Evolutionary conservation across 352 stramenopile species (phyloP).

Genomic region (Elongisporangium senticosum): DNA sequence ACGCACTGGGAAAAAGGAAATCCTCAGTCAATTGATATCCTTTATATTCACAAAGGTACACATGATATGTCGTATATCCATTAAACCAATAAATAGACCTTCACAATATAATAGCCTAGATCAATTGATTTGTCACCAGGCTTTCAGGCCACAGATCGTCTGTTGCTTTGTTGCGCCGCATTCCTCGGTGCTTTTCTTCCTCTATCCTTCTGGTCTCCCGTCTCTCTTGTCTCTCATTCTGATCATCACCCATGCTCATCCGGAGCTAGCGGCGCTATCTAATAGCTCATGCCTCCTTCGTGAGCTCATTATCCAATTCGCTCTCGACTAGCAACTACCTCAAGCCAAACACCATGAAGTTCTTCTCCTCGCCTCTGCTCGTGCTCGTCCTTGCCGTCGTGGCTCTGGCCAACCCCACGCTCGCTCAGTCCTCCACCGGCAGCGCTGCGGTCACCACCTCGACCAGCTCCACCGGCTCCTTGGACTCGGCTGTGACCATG

Average conservation of each 20-base stretch:
- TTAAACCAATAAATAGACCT: not conserved
- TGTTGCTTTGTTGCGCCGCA: not conserved
- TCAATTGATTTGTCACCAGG: not conserved
- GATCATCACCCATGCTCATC: not conserved
- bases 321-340: slow-evolving; percentile 3
- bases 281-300: not conserved
- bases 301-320: slow-evolving; percentile 18
- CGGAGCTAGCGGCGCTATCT: not conserved
- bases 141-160: not conserved
- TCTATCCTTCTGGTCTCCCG: not conserved
- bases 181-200: not conserved
- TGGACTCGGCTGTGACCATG: not conserved
- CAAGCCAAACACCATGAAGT: slow-evolving; percentile 20
- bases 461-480: not conserved
- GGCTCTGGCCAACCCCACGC: not conserved
- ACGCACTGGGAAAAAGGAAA: not conserved
- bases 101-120: not conserved
- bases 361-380: slow-evolving; percentile 22
- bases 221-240: not conserved
- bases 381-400: slow-evolving; percentile 14
- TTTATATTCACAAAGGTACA: not conserved
- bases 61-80: not conserved
- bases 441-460: not conserved
- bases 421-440: not conserved
- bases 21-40: not conserved